Base-by-base conservation (phyloP, 2,329 filamentous ascomycete genomes). In the Ambrosiella beaveri region DNA sequence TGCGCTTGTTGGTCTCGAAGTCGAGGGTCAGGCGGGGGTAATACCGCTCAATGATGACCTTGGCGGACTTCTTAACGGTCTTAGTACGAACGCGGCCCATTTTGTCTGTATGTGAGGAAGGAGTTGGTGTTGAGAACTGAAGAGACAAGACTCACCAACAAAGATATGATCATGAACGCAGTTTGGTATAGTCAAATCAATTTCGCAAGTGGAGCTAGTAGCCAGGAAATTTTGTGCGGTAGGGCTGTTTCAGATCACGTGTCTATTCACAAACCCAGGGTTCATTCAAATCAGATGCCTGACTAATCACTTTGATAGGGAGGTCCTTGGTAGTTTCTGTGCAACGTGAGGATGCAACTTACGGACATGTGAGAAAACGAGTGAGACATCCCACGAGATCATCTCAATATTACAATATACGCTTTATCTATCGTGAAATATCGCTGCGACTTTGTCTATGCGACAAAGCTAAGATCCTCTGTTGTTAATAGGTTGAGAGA, bases 1-100 rank as follows among this genome's bases (percentile, higher is more conserved):
- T 94, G 70, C 89, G 82, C 87, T 96, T 96, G 86, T 96, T 96
- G 83, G 88, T 95, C 85, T 98, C 93, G 80, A 98, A 98, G 81
- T 98, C 93, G 71, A 97, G 88, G 65, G 90, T 96, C 74, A 98
- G 82, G 78, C 88, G 89, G 72, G 93, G 93, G 79, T 95, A 94
- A 81, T 93, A 94, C 66, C 86, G 83, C 86, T 96, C 90, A 77
- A 98, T 97, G 80, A 97, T 91, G 82, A 96, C 89, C 87, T 98
- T 98, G 79, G 93, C 90, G 81, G 78, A 81, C 77, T 81, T 81
- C 78, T 82, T 82, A 67, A 81, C 79, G 63, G 80, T 84, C 77
- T 84, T 84, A 65, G 80, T 84, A 66, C 80, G 79, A 72, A 84
- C 80, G 74, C 79, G 79, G 81, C 80, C 80, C 80, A 82, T 83